A percentile compares a stretch with the other conserved stretches of the same genome.
These are phyloP conservation scores for Talaromyces amestolkiae DNA, from an alignment of 2,329 filamentous ascomycete genomes.

Conservation along the genomic window DNA sequence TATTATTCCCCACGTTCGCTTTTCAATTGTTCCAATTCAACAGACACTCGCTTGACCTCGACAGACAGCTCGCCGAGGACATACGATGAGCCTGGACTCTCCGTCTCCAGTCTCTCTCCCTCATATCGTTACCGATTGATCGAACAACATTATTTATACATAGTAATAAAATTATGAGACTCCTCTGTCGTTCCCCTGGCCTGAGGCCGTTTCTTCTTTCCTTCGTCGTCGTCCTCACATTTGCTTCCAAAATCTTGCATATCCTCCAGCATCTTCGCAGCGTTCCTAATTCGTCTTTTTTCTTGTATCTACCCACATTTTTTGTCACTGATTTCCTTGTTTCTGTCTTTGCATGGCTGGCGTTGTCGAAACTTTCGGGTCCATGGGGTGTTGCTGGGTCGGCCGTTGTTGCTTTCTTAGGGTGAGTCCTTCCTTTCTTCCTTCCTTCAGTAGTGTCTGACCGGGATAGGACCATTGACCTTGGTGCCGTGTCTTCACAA, in stretches of 20 bases:
- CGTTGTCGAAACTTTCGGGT: conserved; percentile 26
- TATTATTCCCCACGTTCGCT: neutral
- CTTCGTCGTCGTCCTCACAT: conserved; percentile 27
- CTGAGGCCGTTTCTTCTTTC: conserved; percentile 29
- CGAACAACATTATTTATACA: too few relatives aligned
- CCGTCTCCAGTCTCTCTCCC: neutral
- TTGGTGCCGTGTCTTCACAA: conserved; percentile 28
- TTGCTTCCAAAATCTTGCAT: conserved; percentile 30
- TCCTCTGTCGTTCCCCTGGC: conserved; percentile 17
- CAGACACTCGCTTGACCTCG: neutral
- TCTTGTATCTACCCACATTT: conserved; percentile 33
- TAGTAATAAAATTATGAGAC: conserved; percentile 6
- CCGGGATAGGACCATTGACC: conserved; percentile 23
- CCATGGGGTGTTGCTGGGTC: conserved; percentile 22
- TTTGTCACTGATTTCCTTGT: conserved; percentile 30
- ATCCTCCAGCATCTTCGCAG: conserved; percentile 28
- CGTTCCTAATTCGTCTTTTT: conserved; percentile 24
- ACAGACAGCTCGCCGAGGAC: neutral
- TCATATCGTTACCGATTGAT: neutral
- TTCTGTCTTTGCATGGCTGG: conserved; percentile 23
- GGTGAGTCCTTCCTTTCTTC: conserved; percentile 23
- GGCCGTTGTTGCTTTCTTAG: conserved; percentile 22
- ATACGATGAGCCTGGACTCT: neutral
- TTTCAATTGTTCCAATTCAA: neutral
- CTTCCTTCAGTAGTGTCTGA: neutral